A percentile compares a stretch with the other conserved stretches of the same genome.
phyloP scores from a whole-genome alignment of 2,329 filamentous ascomycete species.

The Fusarium sp. region DNA sequence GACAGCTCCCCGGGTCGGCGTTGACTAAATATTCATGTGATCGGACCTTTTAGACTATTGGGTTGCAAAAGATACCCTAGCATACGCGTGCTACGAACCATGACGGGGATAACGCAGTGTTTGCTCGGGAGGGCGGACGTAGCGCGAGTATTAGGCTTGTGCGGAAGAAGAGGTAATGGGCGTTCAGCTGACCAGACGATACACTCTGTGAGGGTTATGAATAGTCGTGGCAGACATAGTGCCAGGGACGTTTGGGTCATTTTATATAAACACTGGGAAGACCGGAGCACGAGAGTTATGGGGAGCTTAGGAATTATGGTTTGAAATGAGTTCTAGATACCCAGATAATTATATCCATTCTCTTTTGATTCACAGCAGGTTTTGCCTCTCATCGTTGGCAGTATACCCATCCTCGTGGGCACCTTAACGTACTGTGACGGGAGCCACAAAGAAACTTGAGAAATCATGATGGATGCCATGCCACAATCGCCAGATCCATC shows the following conservation, averaged over 20 bases:
- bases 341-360: constrained; percentile 20
- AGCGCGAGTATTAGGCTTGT: constrained; percentile 2
- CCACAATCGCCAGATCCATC: constrained; percentile 25
- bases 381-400: constrained; percentile 10
- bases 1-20: background rate
- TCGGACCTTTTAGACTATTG: constrained; percentile 4
- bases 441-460: constrained; percentile 21
- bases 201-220: background rate
- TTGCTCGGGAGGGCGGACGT: constrained; percentile 13
- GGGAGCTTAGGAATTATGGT: background rate
- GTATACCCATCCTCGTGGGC: constrained; percentile 6
- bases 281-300: background rate
- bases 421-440: constrained; percentile 13
- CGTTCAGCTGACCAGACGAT: background rate
- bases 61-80: background rate
- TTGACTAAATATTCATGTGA: background rate
- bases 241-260: background rate
- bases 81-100: constrained; percentile 5
- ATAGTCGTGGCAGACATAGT: background rate
- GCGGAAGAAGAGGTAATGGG: background rate
- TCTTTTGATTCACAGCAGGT: constrained; percentile 14
- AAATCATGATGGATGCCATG: constrained; percentile 10
- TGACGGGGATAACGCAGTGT: constrained; percentile 7
- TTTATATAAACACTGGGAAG: background rate
- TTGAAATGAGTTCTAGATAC: constrained; percentile 7